phyloP scores from a whole-genome alignment of 208 protist genomes.

The Herpetomonas samuelpessoai region DNA sequence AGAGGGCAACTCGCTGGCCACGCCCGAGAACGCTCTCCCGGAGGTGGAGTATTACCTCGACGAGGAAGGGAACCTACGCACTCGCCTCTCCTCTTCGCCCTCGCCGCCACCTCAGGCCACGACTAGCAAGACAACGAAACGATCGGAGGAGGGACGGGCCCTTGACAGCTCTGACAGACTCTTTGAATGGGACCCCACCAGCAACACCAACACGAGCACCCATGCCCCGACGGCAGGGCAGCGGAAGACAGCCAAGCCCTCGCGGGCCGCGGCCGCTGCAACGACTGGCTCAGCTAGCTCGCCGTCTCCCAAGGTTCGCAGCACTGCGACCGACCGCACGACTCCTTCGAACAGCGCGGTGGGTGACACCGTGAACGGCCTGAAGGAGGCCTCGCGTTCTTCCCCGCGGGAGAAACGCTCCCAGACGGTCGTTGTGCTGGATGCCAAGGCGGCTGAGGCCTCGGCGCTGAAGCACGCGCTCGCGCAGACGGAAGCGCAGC shows the following conservation, averaged over 20 bases:
- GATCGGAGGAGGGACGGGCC: background rate
- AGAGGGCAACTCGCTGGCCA: background rate
- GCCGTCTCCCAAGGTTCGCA: too few species aligned
- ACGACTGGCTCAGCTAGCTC: too few species aligned
- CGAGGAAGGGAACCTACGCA: background rate
- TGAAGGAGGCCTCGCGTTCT: too few species aligned
- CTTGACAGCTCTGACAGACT: slow-evolving; percentile 4
- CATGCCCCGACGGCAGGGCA: too few species aligned
- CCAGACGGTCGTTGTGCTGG: background rate
- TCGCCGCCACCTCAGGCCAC: too few species aligned
- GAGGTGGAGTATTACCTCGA: background rate
- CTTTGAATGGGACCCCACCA: slow-evolving; percentile 76
- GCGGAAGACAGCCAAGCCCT: too few species aligned
- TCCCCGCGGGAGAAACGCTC: too few species aligned
- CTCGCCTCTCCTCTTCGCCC: background rate
- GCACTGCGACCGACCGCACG: too few species aligned
- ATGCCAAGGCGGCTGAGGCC: slow-evolving; percentile 7
- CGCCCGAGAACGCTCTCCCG: background rate
- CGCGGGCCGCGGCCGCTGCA: too few species aligned
- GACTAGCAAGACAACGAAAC: background rate
- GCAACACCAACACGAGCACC: slow-evolving; percentile 30
- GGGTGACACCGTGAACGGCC: too few species aligned
- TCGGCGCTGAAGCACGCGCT: slow-evolving; percentile 25
- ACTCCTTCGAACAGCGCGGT: too few species aligned
- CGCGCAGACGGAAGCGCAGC: slow-evolving; percentile 7